Evolutionary conservation across 352 stramenopile species (phyloP).

Genomic region (Globisporangium cystogenes): DNA sequence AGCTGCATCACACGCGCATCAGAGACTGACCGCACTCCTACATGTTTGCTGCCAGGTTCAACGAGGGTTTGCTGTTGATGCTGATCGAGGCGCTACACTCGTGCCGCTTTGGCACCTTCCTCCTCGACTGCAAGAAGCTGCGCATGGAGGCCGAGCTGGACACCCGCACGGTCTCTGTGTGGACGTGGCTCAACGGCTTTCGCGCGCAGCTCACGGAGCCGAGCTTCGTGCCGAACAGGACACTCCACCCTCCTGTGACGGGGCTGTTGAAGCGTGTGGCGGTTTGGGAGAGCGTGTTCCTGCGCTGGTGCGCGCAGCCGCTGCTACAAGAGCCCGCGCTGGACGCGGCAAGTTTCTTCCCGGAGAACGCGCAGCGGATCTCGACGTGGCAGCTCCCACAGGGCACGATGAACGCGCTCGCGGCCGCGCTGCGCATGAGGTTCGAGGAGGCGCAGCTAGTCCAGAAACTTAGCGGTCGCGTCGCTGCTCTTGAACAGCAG

Average conservation of each 20-base stretch:
- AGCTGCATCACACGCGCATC: too few species aligned
- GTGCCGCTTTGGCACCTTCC: slow-evolving; percentile 97
- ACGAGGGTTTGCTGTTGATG: slow-evolving; percentile 88
- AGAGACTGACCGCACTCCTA: not conserved
- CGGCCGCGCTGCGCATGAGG: slow-evolving; percentile 28
- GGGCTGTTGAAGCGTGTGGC: slow-evolving; percentile 57
- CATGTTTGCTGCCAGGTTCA: slow-evolving; percentile 83
- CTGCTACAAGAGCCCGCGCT: slow-evolving; percentile 38
- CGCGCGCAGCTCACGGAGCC: slow-evolving; percentile 52
- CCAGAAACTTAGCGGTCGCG: slow-evolving; percentile 30
- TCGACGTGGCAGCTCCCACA: slow-evolving; percentile 67
- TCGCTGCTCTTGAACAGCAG: slow-evolving; percentile 28
- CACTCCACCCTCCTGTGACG: slow-evolving; percentile 47
- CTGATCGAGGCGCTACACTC: slow-evolving; percentile 95
- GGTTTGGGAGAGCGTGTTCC: slow-evolving; percentile 69
- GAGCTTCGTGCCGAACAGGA: slow-evolving; percentile 37
- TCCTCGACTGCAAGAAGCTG: slow-evolving; percentile 94
- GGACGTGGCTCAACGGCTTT: slow-evolving; percentile 83
- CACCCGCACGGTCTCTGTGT: slow-evolving; percentile 63
- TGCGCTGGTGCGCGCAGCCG: slow-evolving; percentile 66
- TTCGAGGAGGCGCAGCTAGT: slow-evolving; percentile 39
- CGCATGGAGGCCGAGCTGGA: slow-evolving; percentile 49
- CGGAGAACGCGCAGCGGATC: slow-evolving; percentile 45
- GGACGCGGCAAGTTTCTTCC: slow-evolving; percentile 37
- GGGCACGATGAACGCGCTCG: slow-evolving; percentile 41